Evolutionary conservation across 495 filamentous ascomycete species (phyloP), one percentile per base, ranked within the genome.

Genomic region (Podospora comata): DNA sequence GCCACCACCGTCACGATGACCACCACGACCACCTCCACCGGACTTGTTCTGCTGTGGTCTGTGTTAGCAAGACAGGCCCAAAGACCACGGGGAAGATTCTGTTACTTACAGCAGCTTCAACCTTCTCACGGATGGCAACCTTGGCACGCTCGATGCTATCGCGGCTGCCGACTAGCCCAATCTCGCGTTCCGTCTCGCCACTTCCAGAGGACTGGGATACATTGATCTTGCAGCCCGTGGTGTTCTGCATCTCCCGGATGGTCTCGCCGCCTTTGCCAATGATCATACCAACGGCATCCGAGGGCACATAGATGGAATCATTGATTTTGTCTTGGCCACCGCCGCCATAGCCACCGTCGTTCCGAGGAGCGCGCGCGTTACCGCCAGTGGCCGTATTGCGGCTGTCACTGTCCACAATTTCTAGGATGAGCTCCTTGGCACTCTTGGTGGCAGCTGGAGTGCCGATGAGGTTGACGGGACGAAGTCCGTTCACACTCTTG

Each of bases 221-320:
- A 68, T 95, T 95, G 82, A 95, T 94, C 81, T 94, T 93, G 84
- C 92, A 95, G 26, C 90, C 89, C 0, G 91, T 93, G 5, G 82
- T 85, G 70, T 86, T 85, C 73, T 94, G 91, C 88, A 93, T 93
- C 71, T 94, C 91, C 62, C 91, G 91, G 73, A 94, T 94, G 0
- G 91, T 92, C 77, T 94, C 91, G 62, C 91, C 91, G 62, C 91
- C 90, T 80, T 93, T 93, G 70, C 91, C 91, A 66, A 94, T 94
- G 67, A 94, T 94, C 92, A 95, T 95, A 63, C 92, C 92, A 23
- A 95, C 92, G 9, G 92, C 89, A 72, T 95, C 92, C 18, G 90
- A 92, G 2, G 92, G 92, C 0, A 95, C 92, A 39, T 83, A 87
- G 68, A 95, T 92, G 18, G 85, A 88, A 72, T 94, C 92, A 69